phyloP scores from a whole-genome alignment of 768 basidiomycete species.

The Boletales sp. region DNA sequence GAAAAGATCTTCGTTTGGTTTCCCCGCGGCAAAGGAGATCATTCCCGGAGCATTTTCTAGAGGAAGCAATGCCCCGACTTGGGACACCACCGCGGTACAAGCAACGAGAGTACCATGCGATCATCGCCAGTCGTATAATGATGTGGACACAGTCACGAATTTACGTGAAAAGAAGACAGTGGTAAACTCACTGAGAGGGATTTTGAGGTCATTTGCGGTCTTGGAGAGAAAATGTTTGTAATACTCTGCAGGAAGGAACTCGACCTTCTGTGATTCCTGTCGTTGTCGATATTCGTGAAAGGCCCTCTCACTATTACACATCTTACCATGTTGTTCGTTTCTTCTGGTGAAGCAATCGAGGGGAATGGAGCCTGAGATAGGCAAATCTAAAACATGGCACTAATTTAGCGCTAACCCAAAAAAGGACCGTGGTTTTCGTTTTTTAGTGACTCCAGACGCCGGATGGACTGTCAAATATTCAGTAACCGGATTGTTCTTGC shows the following conservation, averaged over 20 bases:
- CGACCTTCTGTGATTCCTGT: not conserved
- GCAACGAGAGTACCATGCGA: not conserved
- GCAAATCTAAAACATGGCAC: too few relatives aligned
- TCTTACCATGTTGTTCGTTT: not conserved
- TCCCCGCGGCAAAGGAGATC: conserved; percentile 76
- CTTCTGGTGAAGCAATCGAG: not conserved
- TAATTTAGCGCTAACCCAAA: too few relatives aligned
- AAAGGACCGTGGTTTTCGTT: too few relatives aligned
- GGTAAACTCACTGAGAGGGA: conserved; percentile 48
- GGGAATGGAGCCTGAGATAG: too few relatives aligned
- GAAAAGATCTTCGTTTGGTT: conserved; percentile 79
- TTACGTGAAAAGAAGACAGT: not conserved
- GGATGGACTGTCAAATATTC: too few relatives aligned
- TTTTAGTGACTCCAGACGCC: too few relatives aligned
- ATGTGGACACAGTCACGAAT: not conserved
- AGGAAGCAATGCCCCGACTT: conserved; percentile 58
- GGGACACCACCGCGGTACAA: not conserved
- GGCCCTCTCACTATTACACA: not conserved
- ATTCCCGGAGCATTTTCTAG: conserved; percentile 70
- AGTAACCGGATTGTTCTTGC: too few relatives aligned
- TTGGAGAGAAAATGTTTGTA: conserved; percentile 56
- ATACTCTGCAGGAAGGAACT: conserved; percentile 43
- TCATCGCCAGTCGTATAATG: not conserved
- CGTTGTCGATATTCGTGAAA: not conserved
- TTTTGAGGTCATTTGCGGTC: conserved; percentile 51